Conservation (phyloP, 345 rosid genomes). For the Citrus inodora region DNA sequence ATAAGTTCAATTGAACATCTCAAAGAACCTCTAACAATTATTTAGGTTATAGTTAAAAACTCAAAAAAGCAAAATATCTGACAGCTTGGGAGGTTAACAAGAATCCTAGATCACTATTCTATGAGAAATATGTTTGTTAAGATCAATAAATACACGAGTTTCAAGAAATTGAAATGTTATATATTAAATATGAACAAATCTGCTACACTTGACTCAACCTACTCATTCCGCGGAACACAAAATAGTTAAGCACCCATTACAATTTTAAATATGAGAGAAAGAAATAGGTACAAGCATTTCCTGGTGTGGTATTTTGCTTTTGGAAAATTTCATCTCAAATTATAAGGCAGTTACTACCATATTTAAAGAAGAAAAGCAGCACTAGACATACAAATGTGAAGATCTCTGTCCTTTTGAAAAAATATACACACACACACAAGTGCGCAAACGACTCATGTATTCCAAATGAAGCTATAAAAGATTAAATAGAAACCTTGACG, state of each 20-base stretch:
- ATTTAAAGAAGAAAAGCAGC: background rate
- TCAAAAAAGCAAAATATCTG: conserved; percentile 4
- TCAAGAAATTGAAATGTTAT: background rate
- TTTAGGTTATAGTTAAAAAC: background rate
- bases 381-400: background rate
- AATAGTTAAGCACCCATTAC: background rate
- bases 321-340: background rate
- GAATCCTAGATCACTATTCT: background rate
- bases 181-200: background rate
- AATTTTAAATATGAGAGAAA: background rate
- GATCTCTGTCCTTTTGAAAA: background rate
- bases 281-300: background rate
- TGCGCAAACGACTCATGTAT: background rate
- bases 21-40: background rate
- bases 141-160: background rate
- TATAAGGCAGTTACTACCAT: background rate
- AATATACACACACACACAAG: background rate
- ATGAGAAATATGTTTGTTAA: background rate
- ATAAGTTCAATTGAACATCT: background rate
- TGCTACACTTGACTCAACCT: background rate
- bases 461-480: background rate
- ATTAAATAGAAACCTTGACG: background rate
- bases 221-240: background rate
- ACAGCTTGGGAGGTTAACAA: background rate
- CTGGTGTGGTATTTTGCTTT: background rate